Conservation (phyloP, 305 asterid species). For the Fraxinus nigra region DNA sequence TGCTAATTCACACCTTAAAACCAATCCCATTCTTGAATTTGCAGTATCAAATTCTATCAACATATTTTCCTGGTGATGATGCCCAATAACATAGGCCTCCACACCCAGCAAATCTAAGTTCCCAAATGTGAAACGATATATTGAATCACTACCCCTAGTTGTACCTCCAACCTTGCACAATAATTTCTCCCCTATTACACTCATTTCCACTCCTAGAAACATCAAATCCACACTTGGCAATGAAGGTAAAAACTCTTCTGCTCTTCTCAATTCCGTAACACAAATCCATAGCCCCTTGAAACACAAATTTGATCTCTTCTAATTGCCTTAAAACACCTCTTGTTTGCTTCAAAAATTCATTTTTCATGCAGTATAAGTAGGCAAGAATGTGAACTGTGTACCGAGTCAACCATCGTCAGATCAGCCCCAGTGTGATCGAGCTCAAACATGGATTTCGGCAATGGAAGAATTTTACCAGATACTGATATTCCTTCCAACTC, state of each 20-base stretch:
- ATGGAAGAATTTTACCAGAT: conserved; percentile 36
- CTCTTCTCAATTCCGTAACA: conserved; percentile 49
- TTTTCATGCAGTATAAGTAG: conserved; percentile 56
- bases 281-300: conserved; percentile 78
- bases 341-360: conserved; percentile 44
- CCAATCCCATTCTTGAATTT: conserved; percentile 65
- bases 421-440: conserved; percentile 93
- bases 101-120: conserved; percentile 74
- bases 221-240: conserved; percentile 59
- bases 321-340: conserved; percentile 32
- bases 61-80: conserved; percentile 74
- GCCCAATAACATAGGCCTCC: conserved; percentile 71
- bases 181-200: conserved; percentile 58
- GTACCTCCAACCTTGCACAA: conserved; percentile 54
- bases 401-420: conserved; percentile 90
- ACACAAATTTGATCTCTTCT: conserved; percentile 60
- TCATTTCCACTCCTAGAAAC: conserved; percentile 73
- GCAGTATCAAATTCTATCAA: conserved; percentile 82
- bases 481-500: conserved; percentile 74
- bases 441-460: conserved; percentile 47
- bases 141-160: conserved; percentile 43
- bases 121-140: conserved; percentile 70
- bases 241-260: conserved; percentile 30
- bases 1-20: conserved; percentile 64
- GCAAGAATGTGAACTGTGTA: conserved; percentile 78